A percentile compares a stretch with the other conserved stretches of the same genome.
Evolutionary conservation across 768 basidiomycete genomes (phyloP).

Genomic region (Phlegmacium glaucopus): DNA sequence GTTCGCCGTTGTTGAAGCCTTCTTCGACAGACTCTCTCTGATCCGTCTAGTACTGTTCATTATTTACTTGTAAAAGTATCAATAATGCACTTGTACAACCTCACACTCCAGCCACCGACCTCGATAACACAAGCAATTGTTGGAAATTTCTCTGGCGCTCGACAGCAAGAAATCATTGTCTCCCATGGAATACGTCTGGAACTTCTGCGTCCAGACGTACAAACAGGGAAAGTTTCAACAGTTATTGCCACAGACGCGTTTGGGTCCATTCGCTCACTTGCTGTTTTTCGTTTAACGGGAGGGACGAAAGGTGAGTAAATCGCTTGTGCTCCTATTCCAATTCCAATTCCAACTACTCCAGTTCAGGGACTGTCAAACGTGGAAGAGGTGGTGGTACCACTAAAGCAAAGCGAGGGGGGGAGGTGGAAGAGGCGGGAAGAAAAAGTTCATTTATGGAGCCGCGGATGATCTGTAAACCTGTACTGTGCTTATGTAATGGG

Average conservation of each 20-base stretch:
- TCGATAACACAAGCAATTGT: conserved; percentile 81
- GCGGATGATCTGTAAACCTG: too few species aligned
- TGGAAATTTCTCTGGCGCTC: conserved; percentile 91
- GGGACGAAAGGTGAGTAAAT: conserved; percentile 90
- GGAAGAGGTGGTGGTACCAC: conserved; percentile 21
- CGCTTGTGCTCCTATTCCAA: not conserved
- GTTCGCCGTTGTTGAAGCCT: not conserved
- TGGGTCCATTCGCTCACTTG: conserved; percentile 86
- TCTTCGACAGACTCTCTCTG: too few species aligned
- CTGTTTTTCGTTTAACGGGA: conserved; percentile 92
- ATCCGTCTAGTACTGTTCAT: not conserved
- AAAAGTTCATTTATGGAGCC: conserved; percentile 36
- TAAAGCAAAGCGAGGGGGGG: conserved; percentile 23
- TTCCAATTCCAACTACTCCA: conserved; percentile 6
- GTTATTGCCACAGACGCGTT: conserved; percentile 86
- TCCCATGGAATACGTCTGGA: conserved; percentile 91
- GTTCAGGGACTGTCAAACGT: conserved; percentile 20
- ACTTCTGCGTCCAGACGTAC: conserved; percentile 82
- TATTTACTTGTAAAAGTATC: conserved; percentile 2
- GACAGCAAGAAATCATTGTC: conserved; percentile 93
- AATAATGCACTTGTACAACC: conserved; percentile 90
- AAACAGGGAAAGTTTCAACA: conserved; percentile 84
- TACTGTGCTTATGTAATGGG: not conserved
- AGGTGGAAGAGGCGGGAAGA: conserved; percentile 23
- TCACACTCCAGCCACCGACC: conserved; percentile 90